Evolutionary conservation across 306 rosid genomes (phyloP).

Genomic region (Vigna nakashimae): DNA sequence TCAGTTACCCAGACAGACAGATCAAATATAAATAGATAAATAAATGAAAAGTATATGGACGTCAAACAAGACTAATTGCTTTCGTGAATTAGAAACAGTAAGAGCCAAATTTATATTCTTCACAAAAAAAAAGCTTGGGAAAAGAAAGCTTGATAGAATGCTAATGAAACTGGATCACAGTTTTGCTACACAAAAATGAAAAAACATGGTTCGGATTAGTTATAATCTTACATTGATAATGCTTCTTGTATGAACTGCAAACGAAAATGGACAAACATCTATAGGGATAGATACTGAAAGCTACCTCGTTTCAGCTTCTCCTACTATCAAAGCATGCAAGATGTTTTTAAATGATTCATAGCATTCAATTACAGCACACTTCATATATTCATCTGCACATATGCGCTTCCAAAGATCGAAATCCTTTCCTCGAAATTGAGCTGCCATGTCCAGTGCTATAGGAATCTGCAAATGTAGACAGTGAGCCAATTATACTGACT

Average conservation of each 20-base stretch:
- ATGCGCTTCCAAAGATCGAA: conserved; percentile 96
- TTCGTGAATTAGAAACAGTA: conserved; percentile 32
- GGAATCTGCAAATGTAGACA: conserved; percentile 73
- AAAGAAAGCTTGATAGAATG: conserved; percentile 24
- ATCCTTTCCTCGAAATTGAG: conserved; percentile 82
- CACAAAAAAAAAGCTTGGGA: neutral
- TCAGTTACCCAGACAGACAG: conserved; percentile 23
- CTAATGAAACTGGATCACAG: no score
- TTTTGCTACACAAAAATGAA: neutral
- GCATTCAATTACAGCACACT: conserved; percentile 93
- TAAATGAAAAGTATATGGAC: conserved; percentile 21
- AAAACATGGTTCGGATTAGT: neutral
- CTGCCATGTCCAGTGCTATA: conserved; percentile 95
- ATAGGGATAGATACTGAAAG: conserved; percentile 35
- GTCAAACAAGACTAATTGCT: conserved; percentile 19
- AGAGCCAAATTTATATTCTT: conserved; percentile 23
- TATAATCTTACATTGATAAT: conserved; percentile 16
- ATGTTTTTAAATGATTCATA: conserved; percentile 83
- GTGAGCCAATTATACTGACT: conserved; percentile 46
- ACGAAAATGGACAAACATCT: conserved; percentile 37
- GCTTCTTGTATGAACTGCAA: conserved; percentile 33
- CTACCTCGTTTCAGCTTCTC: conserved; percentile 90
- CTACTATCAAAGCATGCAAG: conserved; percentile 73
- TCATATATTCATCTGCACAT: conserved; percentile 90
- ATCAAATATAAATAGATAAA: conserved; percentile 23